Base-by-base conservation (phyloP, 2,329 filamentous ascomycete species). In the Blumeria graminis region DNA sequence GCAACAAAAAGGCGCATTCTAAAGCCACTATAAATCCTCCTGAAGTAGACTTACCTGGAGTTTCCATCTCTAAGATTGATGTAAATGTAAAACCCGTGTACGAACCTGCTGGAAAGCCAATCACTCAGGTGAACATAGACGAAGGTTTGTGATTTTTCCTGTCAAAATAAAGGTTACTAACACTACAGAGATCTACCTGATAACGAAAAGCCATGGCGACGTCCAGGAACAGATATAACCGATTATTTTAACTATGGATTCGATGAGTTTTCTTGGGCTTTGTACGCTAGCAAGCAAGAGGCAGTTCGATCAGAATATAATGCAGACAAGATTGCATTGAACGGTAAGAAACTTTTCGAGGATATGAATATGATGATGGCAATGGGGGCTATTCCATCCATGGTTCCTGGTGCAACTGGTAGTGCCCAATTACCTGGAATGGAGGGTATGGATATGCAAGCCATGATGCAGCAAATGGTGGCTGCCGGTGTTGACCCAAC, bases 201-300 rank as follows among this genome's bases (percentile, higher is more conserved):
- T 7, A 86, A 88, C 64, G 85, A 89, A 60, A 96, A 95, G 68
- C 89, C 90, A 16, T 98, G 92, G 92, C 82, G 92, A 48, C 82
- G 89, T 61, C 92, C 92, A 0, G 92, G 92, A 51, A 89, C 90
- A 10, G 92, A 98, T 65, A 80, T 94, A 56, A 92, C 85, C 58
- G 92, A 98, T 68, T 96, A 94, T 71, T 96, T 96, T 77, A 96
- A 96, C 72, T 96, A 96, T 69, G 90, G 90, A 58, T 96, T 96
- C 66, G 90, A 96, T 70, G 90, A 96, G 69, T 96, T 95, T 69
- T 94, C 89, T 0, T 98, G 92, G 92, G 85, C 89, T 6, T 78
- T 89, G 56, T 98, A 98, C 68, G 88, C 89, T 35, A 74, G 87
- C 58, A 93, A 94, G 65, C 92, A 96, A 68, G 81, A 92, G 61